Conservation (phyloP, 805 yeast species). For the Candida nanaspora region DNA sequence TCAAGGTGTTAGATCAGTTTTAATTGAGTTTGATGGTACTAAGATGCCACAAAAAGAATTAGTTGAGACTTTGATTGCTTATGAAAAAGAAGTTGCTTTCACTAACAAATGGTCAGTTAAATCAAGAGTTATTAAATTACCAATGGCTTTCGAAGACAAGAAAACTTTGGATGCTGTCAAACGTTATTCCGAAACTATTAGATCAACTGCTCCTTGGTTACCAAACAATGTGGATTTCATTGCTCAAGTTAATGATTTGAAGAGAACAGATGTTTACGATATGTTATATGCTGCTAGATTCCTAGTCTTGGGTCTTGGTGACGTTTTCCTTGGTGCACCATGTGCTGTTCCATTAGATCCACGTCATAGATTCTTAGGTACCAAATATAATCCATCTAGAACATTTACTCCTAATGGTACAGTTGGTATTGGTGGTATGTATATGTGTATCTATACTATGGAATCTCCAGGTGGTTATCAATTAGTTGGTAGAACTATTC, state of each 20-base stretch:
- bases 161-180: slow-evolving; percentile 84
- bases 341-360: slow-evolving; percentile 98
- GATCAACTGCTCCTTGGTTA: slow-evolving; percentile 93
- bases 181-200: slow-evolving; percentile 88
- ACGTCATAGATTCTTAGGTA: slow-evolving; percentile 84
- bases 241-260: slow-evolving; percentile 79
- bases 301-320: slow-evolving; percentile 92
- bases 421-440: slow-evolving; percentile 97
- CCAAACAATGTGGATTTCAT: slow-evolving; percentile 96
- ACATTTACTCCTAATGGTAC: slow-evolving; percentile 95
- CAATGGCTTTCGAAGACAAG: slow-evolving; percentile 95
- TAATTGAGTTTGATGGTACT: slow-evolving; percentile 72
- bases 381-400: slow-evolving; percentile 94
- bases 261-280: slow-evolving; percentile 68
- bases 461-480: slow-evolving; percentile 99
- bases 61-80: slow-evolving; percentile 57
- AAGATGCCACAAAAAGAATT: slow-evolving; percentile 55
- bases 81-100: slow-evolving; percentile 68
- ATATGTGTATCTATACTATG: slow-evolving; percentile 98
- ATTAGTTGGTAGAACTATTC: slow-evolving; percentile 91
- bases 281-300: slow-evolving; percentile 86
- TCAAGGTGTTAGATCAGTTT: slow-evolving; percentile 92
- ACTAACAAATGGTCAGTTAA: slow-evolving; percentile 80
- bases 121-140: slow-evolving; percentile 76
- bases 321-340: slow-evolving; percentile 96